Percentiles rank a stretch among this genome's conserved stretches.
phyloP scores from a whole-genome alignment of 768 basidiomycete genomes.

The Hydnomerulius pinastri region DNA sequence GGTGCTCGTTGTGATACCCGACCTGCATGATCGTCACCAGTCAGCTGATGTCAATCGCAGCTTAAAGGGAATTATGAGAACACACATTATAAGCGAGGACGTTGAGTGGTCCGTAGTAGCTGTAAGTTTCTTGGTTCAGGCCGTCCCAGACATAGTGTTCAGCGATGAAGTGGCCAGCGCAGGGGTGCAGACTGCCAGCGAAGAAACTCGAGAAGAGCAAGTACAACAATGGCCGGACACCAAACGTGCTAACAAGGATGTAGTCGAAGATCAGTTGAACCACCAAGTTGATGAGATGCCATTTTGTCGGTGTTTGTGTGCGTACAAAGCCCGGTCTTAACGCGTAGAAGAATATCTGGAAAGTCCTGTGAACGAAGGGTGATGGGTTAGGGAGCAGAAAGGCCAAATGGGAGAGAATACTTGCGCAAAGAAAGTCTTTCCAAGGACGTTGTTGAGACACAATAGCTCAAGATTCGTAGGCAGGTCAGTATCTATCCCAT shows the following conservation, averaged over 20 bases:
- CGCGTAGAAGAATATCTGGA: slow-evolving; percentile 98
- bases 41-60: slow-evolving; percentile 2
- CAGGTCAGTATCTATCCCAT: slow-evolving; percentile 94
- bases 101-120: slow-evolving; percentile 94
- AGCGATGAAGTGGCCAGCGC: slow-evolving; percentile 97
- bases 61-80: slow-evolving; percentile 8
- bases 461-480: slow-evolving; percentile 86
- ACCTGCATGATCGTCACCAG: slow-evolving; percentile 52
- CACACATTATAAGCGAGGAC: slow-evolving; percentile 89
- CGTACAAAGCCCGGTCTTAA: slow-evolving; percentile 93
- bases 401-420: slow-evolving; percentile 32
- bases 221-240: slow-evolving; percentile 65
- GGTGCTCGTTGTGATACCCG: slow-evolving; percentile 99
- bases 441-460: slow-evolving; percentile 90
- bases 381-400: slow-evolving; percentile 1
- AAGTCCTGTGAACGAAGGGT: slow-evolving; percentile 63
- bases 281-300: slow-evolving; percentile 82
- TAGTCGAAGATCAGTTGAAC: slow-evolving; percentile 74
- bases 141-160: slow-evolving; percentile 97
- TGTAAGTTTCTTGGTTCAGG: slow-evolving; percentile 92
- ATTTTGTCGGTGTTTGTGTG: slow-evolving; percentile 73
- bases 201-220: slow-evolving; percentile 91
- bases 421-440: slow-evolving; percentile 97
- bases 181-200: slow-evolving; percentile 93
- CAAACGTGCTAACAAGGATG: slow-evolving; percentile 53